Conservation (phyloP, 306 rosid genomes). For the Carpinus viminea region DNA sequence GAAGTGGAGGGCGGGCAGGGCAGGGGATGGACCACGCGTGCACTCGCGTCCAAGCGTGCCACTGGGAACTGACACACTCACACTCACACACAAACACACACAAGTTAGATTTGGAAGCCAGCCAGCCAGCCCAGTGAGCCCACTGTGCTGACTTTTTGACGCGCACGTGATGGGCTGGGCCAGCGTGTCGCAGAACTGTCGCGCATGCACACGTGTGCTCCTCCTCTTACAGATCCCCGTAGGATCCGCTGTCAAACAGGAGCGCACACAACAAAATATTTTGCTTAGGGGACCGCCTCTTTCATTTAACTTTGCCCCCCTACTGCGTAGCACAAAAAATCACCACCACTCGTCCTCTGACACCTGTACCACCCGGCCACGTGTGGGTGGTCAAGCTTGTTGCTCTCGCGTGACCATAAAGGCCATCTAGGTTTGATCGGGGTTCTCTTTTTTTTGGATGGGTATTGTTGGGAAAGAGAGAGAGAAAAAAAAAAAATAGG, state of each 20-base stretch:
- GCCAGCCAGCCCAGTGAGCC: constrained; percentile 22
- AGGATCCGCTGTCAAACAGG: constrained; percentile 41
- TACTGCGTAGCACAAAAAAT: constrained; percentile 38
- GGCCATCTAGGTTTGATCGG: constrained; percentile 5
- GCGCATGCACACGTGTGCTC: constrained; percentile 79
- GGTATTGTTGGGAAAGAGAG: constrained; percentile 39
- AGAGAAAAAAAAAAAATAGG: constrained; percentile 21
- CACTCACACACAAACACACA: not conserved
- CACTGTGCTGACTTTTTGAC: constrained; percentile 17
- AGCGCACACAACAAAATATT: not conserved
- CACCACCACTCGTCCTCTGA: constrained; percentile 35
- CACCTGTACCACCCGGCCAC: constrained; percentile 32
- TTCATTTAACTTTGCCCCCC: constrained; percentile 52
- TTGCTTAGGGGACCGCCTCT: constrained; percentile 33
- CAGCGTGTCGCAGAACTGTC: constrained; percentile 52
- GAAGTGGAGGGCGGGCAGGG: not conserved
- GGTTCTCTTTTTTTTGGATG: constrained; percentile 26
- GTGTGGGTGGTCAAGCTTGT: constrained; percentile 27
- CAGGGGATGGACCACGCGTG: constrained; percentile 19
- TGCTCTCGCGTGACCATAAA: constrained; percentile 27
- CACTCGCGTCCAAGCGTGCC: constrained; percentile 26
- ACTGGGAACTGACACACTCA: constrained; percentile 8
- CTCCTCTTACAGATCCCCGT: constrained; percentile 44
- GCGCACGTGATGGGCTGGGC: constrained; percentile 75
- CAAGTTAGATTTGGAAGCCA: constrained; percentile 23